Conservation (phyloP, 352 stramenopile species). For the Globisporangium paddicum region DNA sequence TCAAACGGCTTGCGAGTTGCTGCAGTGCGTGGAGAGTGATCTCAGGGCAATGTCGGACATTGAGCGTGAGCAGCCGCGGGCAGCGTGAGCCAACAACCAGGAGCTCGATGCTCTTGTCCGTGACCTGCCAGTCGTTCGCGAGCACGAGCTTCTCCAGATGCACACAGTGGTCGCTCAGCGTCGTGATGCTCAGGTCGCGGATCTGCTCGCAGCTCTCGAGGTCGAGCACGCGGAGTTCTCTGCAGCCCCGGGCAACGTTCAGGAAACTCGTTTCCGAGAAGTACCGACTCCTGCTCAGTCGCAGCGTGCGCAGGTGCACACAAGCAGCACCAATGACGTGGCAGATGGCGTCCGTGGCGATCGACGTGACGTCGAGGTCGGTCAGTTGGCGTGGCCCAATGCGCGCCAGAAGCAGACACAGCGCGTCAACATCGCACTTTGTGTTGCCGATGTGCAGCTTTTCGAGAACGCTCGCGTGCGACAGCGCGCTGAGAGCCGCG, state of each 20-base stretch:
- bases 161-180: constrained; percentile 27
- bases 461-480: constrained; percentile 19
- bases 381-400: constrained; percentile 24
- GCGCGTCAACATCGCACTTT: constrained; percentile 42
- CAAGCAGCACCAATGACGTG: constrained; percentile 31
- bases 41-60: constrained; percentile 60
- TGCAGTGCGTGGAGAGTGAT: constrained; percentile 42
- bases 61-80: constrained; percentile 29
- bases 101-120: constrained; percentile 34
- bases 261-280: constrained; percentile 58
- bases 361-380: constrained; percentile 54
- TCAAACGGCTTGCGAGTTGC: constrained; percentile 23
- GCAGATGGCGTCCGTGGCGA: constrained; percentile 62
- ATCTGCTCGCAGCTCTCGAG: constrained; percentile 78
- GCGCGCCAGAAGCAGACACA: constrained; percentile 22
- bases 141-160: constrained; percentile 49
- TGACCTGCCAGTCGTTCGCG: constrained; percentile 71
- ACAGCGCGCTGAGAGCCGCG: constrained; percentile 22
- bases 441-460: constrained; percentile 53
- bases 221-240: constrained; percentile 39
- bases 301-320: constrained; percentile 29
- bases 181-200: constrained; percentile 30
- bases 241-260: constrained; percentile 28
- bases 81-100: constrained; percentile 17
- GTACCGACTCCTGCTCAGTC: constrained; percentile 70